These are phyloP conservation scores for Aspergillus transmontanensis DNA, from an alignment of 2,329 filamentous ascomycete species.

Conservation along the genomic window DNA sequence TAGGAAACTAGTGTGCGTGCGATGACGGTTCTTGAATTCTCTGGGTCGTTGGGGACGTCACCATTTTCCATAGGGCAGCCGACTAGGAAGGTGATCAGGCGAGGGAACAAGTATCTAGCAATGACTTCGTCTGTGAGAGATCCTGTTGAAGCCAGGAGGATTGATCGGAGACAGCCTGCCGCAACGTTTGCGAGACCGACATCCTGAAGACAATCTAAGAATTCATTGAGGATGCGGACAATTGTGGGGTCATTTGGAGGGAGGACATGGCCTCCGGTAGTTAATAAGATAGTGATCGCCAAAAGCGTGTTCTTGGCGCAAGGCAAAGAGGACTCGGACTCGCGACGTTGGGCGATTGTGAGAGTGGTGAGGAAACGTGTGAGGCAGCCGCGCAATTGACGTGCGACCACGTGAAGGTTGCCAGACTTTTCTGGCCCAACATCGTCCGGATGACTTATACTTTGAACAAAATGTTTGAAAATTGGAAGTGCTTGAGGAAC, in stretches of 20 bases:
- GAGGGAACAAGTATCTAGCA: conserved; percentile 72
- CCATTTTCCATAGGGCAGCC: conserved; percentile 54
- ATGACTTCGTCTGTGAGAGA: conserved; percentile 71
- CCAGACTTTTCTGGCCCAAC: conserved; percentile 26
- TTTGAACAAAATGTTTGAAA: conserved; percentile 84
- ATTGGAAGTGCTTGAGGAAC: conserved; percentile 89
- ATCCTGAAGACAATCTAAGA: conserved; percentile 76
- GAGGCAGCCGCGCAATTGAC: conserved; percentile 81
- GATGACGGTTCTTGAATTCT: conserved; percentile 70
- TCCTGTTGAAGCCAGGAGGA: conserved; percentile 68
- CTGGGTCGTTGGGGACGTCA: conserved; percentile 67
- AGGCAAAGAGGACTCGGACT: conserved; percentile 71
- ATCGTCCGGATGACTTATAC: conserved; percentile 57
- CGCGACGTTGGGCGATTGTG: conserved; percentile 51
- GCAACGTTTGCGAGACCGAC: conserved; percentile 74
- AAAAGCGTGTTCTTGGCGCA: conserved; percentile 94
- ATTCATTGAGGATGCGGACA: conserved; percentile 72
- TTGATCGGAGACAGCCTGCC: conserved; percentile 82
- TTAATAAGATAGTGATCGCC: conserved; percentile 85
- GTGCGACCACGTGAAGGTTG: conserved; percentile 53
- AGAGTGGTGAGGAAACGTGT: conserved; percentile 77
- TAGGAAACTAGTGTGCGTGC: conserved; percentile 76
- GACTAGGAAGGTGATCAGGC: conserved; percentile 74
- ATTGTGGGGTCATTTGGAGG: conserved; percentile 75
- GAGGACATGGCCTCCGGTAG: conserved; percentile 73